These are phyloP conservation scores for Apiotrichum gamsii DNA, from an alignment of 1,284 basidiomycete genomes.

Conservation along the genomic window DNA sequence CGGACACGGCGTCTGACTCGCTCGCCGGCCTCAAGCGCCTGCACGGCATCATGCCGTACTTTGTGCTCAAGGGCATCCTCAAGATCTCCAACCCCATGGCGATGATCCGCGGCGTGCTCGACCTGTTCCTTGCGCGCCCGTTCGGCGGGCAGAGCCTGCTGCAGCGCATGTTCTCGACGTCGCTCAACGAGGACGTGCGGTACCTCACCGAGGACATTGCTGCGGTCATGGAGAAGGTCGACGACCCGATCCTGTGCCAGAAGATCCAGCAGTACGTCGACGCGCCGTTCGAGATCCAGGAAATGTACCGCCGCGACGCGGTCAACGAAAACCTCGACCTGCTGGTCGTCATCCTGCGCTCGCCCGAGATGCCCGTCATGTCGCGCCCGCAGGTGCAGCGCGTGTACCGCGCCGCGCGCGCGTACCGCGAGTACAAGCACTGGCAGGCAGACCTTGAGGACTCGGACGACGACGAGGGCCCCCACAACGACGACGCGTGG, in stretches of 20 bases:
- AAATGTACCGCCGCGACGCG: slow-evolving; percentile 70
- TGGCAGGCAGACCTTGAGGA: slow-evolving; percentile 61
- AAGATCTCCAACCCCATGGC: slow-evolving; percentile 91
- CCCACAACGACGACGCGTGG: slow-evolving; percentile 89
- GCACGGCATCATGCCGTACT: slow-evolving; percentile 96
- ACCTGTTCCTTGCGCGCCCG: slow-evolving; percentile 95
- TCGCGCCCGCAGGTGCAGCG: slow-evolving; percentile 69
- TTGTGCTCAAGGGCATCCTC: slow-evolving; percentile 85
- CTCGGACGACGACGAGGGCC: slow-evolving; percentile 88
- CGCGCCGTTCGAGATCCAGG: slow-evolving; percentile 80
- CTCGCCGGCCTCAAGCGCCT: slow-evolving; percentile 84
- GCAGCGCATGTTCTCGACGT: slow-evolving; percentile 92
- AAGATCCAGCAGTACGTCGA: slow-evolving; percentile 82
- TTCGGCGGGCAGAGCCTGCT: slow-evolving; percentile 88
- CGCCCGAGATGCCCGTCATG: slow-evolving; percentile 67
- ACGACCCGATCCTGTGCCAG: slow-evolving; percentile 78
- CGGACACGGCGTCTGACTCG: slow-evolving; percentile 85
- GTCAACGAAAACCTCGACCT: slow-evolving; percentile 70
- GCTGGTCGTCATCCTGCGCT: slow-evolving; percentile 74
- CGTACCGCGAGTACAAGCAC: slow-evolving; percentile 66
- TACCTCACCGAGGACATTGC: slow-evolving; percentile 78
- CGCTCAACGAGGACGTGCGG: slow-evolving; percentile 80
- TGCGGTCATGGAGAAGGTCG: slow-evolving; percentile 78
- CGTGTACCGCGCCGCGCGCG: slow-evolving; percentile 66
- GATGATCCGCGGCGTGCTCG: slow-evolving; percentile 87